Base-by-base conservation (phyloP, 176 grass and related monocot genomes). In the Chloris gayana region DNA sequence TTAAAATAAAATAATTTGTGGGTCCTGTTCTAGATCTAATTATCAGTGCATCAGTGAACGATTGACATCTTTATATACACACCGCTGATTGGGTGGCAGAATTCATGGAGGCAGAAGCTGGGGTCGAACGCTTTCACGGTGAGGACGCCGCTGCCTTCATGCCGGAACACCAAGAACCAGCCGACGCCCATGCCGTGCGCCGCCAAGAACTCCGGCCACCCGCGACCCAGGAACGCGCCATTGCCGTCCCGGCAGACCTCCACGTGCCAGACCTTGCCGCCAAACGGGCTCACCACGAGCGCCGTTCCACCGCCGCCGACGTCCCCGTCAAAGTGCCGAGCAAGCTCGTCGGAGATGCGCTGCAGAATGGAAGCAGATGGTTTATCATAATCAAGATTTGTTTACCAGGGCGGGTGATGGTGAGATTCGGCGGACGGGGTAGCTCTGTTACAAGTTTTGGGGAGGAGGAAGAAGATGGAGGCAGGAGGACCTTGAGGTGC, bases 91-190 rank as follows among this genome's bases (percentile, higher is more conserved):
- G 17, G 29, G 11, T 26, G 24, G 57, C 39, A 35, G 34, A 58
- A 24, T 1, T 24, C 21, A 24, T 9, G 22, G 9, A 81, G 32
- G 61, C 37, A 59, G 62, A 13, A 65, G 3, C 10, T 86, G 69
- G 26, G 0, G 69, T 81, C 58, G 47, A 86, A 86, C 34, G 59
- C 60, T 77, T 80, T 57, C 60, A 80, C 14, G 45, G 77, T 64
- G 35, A 81, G 39, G 38, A 71, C 14, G 15, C 47, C 39, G 49
- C 51, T 18, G 11, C 56, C 67, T 3, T 75, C 61, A 50, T 69
- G 72, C 5, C 77, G 64, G 29, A 87, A 3, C 63, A 87, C 34
- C 14, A 75, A 4, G 50, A 75, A 75, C 62, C 72, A 75, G 5
- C 61, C 34, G 1, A 27, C 38, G 22, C 17, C 60, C 11, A 69